Evolutionary conservation across 768 basidiomycete species (phyloP), one percentile per base, ranked within the genome.

Genomic region (Tulasnella sp.): DNA sequence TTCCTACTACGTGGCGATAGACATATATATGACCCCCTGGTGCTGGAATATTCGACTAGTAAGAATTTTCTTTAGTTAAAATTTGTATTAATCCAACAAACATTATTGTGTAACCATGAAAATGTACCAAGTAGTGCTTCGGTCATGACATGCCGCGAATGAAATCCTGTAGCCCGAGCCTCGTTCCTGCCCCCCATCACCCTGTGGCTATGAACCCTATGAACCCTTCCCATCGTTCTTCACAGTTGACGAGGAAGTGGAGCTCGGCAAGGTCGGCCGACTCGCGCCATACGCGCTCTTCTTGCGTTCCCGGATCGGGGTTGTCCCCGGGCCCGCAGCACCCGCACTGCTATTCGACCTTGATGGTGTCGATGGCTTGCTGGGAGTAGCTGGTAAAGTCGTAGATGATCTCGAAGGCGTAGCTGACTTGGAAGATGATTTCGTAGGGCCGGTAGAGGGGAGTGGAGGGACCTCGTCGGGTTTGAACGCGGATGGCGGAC

Each of bases 221-320:
- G 49, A 49, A 19, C 49, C 49, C 25, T 64, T 64, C 12, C 29
- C 58, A 17, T 64, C 58, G 3, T 64, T 64, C 29, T 64, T 64
- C 1, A 17, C 29, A 34, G 58, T 29, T 1, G 58, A 31, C 4
- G 69, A 42, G 17, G 69, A 70, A 42, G 69, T 12, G 8, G 69
- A n/a, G 19, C 11, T 15, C 17, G 69, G 69, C 34, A 70, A 70
- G 15, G 36, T 36, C 14, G 69, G 69, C 69, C 40, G 36, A 12
- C 29, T 70, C 40, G 69, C 69, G 9, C 69, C 69, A 17, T 70
- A 70, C 37, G 69, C 69, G 37, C 69, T 70, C 40, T 42, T 70
- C 40, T 70, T 70, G 6, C 69, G 36, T n/a, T 70, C 69, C 40
- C 69, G 37, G 3, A 70, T 36, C 2, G 69, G 69, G n/a, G n/a